Evolutionary conservation across 768 basidiomycete genomes (phyloP).

Genomic region (Phanerodontia chrysosporium): DNA sequence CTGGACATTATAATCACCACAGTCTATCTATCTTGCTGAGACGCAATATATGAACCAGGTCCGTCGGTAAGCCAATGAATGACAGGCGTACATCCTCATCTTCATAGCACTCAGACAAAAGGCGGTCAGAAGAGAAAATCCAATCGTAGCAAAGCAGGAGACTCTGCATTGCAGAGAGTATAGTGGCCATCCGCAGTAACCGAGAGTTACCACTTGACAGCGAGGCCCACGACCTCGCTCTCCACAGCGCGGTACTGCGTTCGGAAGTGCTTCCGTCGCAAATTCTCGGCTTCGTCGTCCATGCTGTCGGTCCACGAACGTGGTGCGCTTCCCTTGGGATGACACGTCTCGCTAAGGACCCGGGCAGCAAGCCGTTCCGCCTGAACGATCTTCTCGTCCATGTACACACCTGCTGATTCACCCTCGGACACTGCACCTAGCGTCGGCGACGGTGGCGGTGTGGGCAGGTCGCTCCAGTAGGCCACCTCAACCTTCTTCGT

Average conservation of each 20-base stretch:
- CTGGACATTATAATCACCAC: neutral
- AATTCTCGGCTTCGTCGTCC: slow-evolving; percentile 40
- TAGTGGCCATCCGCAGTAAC: no score
- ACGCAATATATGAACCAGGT: no score
- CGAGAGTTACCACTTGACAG: slow-evolving; percentile 21
- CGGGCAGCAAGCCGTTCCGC: slow-evolving; percentile 36
- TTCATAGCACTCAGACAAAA: no score
- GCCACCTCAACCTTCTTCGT: slow-evolving; percentile 72
- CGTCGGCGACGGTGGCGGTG: slow-evolving; percentile 42
- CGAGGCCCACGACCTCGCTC: slow-evolving; percentile 68
- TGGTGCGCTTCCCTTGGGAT: slow-evolving; percentile 13
- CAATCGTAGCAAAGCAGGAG: no score
- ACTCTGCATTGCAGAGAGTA: no score
- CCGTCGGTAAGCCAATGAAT: no score
- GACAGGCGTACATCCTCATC: no score
- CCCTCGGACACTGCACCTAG: neutral
- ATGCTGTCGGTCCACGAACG: slow-evolving; percentile 31
- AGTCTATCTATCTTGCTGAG: no score
- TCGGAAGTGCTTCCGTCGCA: slow-evolving; percentile 52
- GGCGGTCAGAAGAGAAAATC: no score
- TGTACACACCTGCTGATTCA: neutral
- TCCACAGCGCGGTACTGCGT: slow-evolving; percentile 84
- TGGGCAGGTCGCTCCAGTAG: slow-evolving; percentile 65
- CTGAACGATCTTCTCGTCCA: neutral
- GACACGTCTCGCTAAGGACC: slow-evolving; percentile 40